Percentiles rank a stretch among this genome's conserved stretches.
These are phyloP conservation scores for Ulota crispa DNA, from an alignment of 225 moss, liverwort and hornwort species.

Conservation along the genomic window DNA sequence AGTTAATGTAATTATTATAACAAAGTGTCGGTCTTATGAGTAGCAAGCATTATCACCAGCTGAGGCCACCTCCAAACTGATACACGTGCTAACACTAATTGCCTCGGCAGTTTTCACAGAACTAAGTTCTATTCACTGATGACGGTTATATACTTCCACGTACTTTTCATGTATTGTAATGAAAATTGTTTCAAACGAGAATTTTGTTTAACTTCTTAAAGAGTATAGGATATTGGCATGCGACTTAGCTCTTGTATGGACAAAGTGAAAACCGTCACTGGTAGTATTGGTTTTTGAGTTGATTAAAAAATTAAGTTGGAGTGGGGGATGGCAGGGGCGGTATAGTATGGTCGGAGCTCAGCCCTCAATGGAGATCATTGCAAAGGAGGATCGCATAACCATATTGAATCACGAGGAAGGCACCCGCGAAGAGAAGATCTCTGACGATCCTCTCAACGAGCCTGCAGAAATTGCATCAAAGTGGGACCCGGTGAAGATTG, in stretches of 20 bases:
- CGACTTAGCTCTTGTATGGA: not conserved
- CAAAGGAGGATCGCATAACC: constrained; percentile 52
- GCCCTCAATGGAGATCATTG: constrained; percentile 71
- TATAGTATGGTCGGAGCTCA: constrained; percentile 77
- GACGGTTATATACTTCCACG: not conserved
- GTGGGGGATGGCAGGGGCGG: constrained; percentile 60
- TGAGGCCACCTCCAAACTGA: not conserved
- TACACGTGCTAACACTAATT: not conserved
- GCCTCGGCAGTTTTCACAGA: not conserved
- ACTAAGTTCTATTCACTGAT: not conserved
- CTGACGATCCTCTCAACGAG: constrained; percentile 60
- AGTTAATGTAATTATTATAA: not conserved
- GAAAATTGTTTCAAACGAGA: not conserved
- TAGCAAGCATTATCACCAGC: not conserved
- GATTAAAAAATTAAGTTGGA: not conserved
- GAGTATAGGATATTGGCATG: not conserved
- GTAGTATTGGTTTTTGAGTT: not conserved
- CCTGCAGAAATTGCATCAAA: constrained; percentile 52
- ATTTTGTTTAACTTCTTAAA: not conserved
- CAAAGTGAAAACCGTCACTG: not conserved
- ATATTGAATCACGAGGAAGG: constrained; percentile 61
- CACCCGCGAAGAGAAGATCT: constrained; percentile 54
- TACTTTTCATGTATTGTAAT: not conserved
- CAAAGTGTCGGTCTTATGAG: not conserved
- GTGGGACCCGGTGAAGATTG: constrained; percentile 58